Evolutionary conservation across 495 filamentous ascomycete genomes (phyloP).

Genomic region (Neurospora discreta): DNA sequence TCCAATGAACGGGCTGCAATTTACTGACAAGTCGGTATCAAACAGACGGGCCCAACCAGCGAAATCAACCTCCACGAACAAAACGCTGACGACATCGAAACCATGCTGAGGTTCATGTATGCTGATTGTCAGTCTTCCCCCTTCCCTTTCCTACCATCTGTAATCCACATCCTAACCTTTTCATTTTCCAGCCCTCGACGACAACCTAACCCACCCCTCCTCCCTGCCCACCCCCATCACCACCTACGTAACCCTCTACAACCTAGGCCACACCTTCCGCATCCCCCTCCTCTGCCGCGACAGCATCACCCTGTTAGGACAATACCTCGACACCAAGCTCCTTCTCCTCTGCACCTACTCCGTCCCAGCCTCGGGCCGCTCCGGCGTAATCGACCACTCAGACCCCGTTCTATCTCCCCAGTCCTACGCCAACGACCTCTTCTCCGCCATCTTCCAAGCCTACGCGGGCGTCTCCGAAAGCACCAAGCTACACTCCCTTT

Average conservation of each 20-base stretch:
- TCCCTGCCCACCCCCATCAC: neutral
- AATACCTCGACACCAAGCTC: slow-evolving; percentile 9
- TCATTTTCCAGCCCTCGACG: slow-evolving; percentile 8
- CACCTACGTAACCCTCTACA: slow-evolving; percentile 7
- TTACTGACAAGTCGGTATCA: neutral
- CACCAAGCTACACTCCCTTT: slow-evolving; percentile 3
- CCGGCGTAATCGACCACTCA: neutral
- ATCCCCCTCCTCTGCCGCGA: slow-evolving; percentile 4
- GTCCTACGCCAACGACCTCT: slow-evolving; percentile 1
- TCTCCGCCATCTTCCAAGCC: neutral
- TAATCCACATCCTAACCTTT: neutral
- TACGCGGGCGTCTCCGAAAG: neutral
- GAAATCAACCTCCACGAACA: slow-evolving; percentile 2
- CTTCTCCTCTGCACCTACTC: slow-evolving; percentile 7
- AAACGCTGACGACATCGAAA: neutral
- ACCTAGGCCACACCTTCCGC: slow-evolving; percentile 4
- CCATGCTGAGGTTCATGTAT: slow-evolving; percentile 7
- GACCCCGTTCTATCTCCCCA: neutral
- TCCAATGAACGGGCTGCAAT: no score
- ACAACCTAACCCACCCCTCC: neutral
- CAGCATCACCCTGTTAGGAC: slow-evolving; percentile 4
- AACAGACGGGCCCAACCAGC: neutral
- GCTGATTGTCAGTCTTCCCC: slow-evolving; percentile 3
- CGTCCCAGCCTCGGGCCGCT: neutral
- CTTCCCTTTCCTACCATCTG: neutral